A percentile compares a stretch with the other conserved stretches of the same genome.
phyloP scores from a whole-genome alignment of 2,329 filamentous ascomycete species.

The Cladophialophora immunda region DNA sequence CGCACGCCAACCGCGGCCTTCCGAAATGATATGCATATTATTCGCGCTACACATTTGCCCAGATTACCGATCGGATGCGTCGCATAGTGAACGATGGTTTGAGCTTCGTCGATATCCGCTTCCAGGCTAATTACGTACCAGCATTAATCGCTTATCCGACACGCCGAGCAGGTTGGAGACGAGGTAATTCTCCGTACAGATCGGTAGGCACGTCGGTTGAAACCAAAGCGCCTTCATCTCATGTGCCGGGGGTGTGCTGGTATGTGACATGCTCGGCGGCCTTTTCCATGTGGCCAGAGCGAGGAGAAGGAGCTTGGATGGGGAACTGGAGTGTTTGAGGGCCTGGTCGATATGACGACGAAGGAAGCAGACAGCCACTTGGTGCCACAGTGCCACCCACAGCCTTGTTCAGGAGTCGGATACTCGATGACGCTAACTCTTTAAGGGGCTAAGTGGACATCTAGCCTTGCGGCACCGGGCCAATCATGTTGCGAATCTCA shows the following conservation, averaged over 20 bases:
- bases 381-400: not conserved
- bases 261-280: not conserved
- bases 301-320: conserved; percentile 1
- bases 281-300: not conserved
- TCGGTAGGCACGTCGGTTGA: not conserved
- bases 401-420: conserved; percentile 6
- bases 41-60: conserved; percentile 16
- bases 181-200: not conserved
- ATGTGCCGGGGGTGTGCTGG: not conserved
- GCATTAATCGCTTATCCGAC: not conserved
- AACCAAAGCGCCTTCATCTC: not conserved
- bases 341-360: conserved; percentile 8
- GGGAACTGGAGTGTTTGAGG: conserved; percentile 10
- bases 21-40: conserved; percentile 19
- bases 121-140: not conserved
- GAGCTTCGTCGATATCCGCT: not conserved
- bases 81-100: not conserved
- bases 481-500: not conserved
- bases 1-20: conserved; percentile 3
- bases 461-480: not conserved
- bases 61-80: conserved; percentile 25
- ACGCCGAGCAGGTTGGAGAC: not conserved
- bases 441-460: not conserved
- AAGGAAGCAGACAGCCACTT: not conserved
- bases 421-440: not conserved